These are phyloP conservation scores for Arthrobotrys sphaeroides DNA, from an alignment of 2,329 filamentous ascomycete genomes.

Conservation along the genomic window DNA sequence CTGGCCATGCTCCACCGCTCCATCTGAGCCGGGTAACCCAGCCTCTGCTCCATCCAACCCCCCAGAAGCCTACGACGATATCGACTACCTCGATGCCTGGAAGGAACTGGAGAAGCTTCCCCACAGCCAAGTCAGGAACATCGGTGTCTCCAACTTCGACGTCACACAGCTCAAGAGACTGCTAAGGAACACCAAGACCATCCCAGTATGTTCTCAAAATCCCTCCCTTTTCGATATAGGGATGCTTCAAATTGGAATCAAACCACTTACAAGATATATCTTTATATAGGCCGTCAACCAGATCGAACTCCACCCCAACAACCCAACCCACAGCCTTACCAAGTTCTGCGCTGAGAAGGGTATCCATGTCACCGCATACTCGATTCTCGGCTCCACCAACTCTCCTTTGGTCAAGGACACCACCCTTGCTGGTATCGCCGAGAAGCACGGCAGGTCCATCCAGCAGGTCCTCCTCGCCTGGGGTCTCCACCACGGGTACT, in stretches of 20 bases:
- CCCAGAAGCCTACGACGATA: slow-evolving; percentile 77
- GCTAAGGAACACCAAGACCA: slow-evolving; percentile 71
- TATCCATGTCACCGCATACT: slow-evolving; percentile 80
- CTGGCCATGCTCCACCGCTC: slow-evolving; percentile 74
- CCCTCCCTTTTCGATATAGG: not conserved
- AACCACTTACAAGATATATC: slow-evolving; percentile 61
- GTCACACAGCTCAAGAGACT: slow-evolving; percentile 82
- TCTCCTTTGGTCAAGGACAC: slow-evolving; percentile 75
- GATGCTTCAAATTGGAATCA: not conserved
- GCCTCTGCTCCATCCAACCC: slow-evolving; percentile 55
- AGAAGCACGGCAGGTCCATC: slow-evolving; percentile 73
- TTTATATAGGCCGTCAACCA: slow-evolving; percentile 74
- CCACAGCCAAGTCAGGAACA: slow-evolving; percentile 77
- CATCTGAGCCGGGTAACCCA: slow-evolving; percentile 63
- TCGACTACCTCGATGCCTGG: slow-evolving; percentile 85
- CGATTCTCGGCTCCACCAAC: slow-evolving; percentile 73
- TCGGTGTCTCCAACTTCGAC: slow-evolving; percentile 86
- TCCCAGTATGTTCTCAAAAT: slow-evolving; percentile 59
- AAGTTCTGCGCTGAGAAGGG: slow-evolving; percentile 76
- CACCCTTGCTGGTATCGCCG: slow-evolving; percentile 71
- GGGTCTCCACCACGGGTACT: slow-evolving; percentile 82
- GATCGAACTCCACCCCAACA: slow-evolving; percentile 81
- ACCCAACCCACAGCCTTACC: slow-evolving; percentile 81
- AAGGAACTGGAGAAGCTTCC: slow-evolving; percentile 75
- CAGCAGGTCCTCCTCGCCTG: slow-evolving; percentile 82